These are phyloP conservation scores for Verticillium tricorpus DNA, from an alignment of 2,329 filamentous ascomycete genomes.

Conservation along the genomic window DNA sequence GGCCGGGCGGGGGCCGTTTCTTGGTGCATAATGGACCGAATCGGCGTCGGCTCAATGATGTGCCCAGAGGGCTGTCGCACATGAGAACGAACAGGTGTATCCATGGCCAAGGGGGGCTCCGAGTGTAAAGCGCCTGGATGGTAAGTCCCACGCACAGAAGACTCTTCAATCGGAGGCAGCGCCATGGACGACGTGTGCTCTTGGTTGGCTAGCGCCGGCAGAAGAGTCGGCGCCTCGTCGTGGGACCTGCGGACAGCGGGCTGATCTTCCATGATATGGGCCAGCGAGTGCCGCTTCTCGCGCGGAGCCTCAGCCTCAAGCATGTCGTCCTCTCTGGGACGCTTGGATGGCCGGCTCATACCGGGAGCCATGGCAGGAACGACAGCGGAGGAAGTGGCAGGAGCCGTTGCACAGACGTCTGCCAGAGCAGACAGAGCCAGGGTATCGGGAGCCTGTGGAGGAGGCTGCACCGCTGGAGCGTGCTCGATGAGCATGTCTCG, in stretches of 20 bases:
- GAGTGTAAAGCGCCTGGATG: neutral
- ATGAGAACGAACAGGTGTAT: neutral
- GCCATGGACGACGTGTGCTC: neutral
- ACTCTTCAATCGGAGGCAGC: constrained; percentile 1
- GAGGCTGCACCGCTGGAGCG: constrained; percentile 2
- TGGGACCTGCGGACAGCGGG: neutral
- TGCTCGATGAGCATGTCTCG: constrained; percentile 15
- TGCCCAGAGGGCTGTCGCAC: neutral
- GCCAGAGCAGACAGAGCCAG: constrained; percentile 7
- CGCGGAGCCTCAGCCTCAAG: neutral
- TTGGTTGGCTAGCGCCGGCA: neutral
- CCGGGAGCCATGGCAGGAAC: neutral
- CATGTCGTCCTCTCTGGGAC: neutral
- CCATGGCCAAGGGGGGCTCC: neutral
- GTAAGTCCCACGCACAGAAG: neutral
- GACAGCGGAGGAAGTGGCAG: neutral
- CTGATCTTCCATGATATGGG: neutral
- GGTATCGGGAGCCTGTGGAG: constrained; percentile 2
- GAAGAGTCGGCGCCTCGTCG: neutral
- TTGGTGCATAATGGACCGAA: neutral
- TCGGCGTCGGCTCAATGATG: neutral
- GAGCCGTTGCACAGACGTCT: neutral
- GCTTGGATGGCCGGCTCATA: neutral
- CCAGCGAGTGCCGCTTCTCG: neutral
- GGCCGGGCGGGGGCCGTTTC: constrained; percentile 9